phyloP scores from a whole-genome alignment of 768 basidiomycete genomes.

The Pleurotus giganteus region DNA sequence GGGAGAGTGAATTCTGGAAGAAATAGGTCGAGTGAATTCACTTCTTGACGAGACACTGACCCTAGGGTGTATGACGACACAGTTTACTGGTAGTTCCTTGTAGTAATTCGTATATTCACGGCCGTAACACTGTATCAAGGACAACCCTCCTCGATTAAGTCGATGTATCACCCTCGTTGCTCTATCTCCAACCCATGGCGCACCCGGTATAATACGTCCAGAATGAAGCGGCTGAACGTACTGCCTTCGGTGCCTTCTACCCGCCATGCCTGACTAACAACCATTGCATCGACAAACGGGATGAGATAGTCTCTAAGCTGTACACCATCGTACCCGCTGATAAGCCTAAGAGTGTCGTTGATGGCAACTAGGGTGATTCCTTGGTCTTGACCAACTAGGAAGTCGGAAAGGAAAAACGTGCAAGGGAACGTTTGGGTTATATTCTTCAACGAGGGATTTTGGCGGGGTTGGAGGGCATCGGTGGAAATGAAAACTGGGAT shows the following conservation, averaged over 20 bases:
- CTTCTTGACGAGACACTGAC: slow-evolving; percentile 10
- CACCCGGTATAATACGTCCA: slow-evolving; percentile 64
- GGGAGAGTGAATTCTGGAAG: slow-evolving; percentile 59
- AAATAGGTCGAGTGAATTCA: slow-evolving; percentile 13
- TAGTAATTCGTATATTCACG: no score
- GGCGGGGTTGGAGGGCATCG: slow-evolving; percentile 41
- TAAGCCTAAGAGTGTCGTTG: slow-evolving; percentile 18
- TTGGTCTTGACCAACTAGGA: slow-evolving; percentile 25
- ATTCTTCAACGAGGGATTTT: slow-evolving; percentile 40
- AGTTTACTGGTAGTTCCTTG: no score
- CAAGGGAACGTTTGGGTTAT: slow-evolving; percentile 64
- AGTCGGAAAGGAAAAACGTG: slow-evolving; percentile 55
- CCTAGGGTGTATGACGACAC: no score
- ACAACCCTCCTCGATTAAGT: background rate
- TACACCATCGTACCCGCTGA: slow-evolving; percentile 49
- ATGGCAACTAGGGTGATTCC: background rate
- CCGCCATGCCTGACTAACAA: slow-evolving; percentile 53
- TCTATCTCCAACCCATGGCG: slow-evolving; percentile 53
- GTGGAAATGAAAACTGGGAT: slow-evolving; percentile 67
- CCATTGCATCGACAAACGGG: slow-evolving; percentile 71
- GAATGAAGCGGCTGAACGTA: slow-evolving; percentile 71
- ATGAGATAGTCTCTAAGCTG: slow-evolving; percentile 44
- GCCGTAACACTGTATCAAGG: slow-evolving; percentile 8
- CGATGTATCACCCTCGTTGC: slow-evolving; percentile 37
- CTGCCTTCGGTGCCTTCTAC: slow-evolving; percentile 72